Percentiles rank a stretch among this genome's conserved stretches.
Evolutionary conservation across 345 rosid genomes (phyloP).

Genomic region (Hirschfeldia incana): DNA sequence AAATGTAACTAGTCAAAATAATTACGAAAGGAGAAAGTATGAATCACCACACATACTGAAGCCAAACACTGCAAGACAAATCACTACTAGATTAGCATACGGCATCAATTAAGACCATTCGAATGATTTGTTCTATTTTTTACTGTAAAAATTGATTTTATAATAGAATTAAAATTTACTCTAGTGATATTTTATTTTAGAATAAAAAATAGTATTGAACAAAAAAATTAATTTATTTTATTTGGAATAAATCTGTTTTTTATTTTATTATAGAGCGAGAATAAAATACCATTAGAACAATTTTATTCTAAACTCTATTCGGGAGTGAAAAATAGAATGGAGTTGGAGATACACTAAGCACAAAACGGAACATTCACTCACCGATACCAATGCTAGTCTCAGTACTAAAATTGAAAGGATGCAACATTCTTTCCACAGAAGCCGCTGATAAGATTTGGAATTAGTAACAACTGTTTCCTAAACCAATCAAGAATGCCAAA

Average conservation of each 20-base stretch:
- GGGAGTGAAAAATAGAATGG: too few relatives aligned
- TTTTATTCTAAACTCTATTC: too few relatives aligned
- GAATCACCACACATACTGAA: conserved; percentile 47
- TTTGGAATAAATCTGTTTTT: too few relatives aligned
- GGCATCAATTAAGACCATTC: background rate
- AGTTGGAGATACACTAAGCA: too few relatives aligned
- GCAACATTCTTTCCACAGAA: background rate
- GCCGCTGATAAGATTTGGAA: background rate
- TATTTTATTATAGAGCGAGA: too few relatives aligned
- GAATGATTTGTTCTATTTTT: too few relatives aligned
- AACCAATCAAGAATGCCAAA: background rate
- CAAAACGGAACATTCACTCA: conserved; percentile 3
- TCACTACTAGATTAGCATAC: conserved; percentile 5
- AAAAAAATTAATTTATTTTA: too few relatives aligned
- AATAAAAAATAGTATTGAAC: too few relatives aligned
- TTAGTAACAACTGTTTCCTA: background rate
- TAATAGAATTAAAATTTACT: too few relatives aligned
- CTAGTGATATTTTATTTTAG: too few relatives aligned
- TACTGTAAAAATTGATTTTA: too few relatives aligned
- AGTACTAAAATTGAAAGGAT: background rate
- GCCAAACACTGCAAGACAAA: conserved; percentile 54
- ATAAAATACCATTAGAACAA: too few relatives aligned
- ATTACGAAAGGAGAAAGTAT: background rate
- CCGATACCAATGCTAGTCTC: background rate
- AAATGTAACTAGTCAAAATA: background rate